Base-by-base conservation (phyloP, 208 protist species). In the Balamuthia mandrillaris region DNA sequence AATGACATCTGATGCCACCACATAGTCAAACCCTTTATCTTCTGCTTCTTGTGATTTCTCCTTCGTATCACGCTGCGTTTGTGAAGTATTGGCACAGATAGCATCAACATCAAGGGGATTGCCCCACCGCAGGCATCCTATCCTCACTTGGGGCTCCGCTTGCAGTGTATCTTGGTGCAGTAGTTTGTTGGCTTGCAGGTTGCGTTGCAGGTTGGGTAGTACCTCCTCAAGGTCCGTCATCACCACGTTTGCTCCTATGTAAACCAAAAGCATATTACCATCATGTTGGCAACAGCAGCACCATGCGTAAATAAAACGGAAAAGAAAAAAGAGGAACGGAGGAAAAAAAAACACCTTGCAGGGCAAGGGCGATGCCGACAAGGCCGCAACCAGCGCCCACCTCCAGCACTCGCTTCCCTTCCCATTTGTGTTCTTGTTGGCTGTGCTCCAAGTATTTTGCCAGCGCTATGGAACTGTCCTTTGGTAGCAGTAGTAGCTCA, bases 1-100 rank as follows among this genome's bases (percentile, higher is more conserved):
- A 21, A 81, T 81, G 6, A 81, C 72, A 39, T 81, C 72, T 3
- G 72, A 81, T 5, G 72, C 72, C 27, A 81, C 72, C 16, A 81
- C 61, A 29, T 51, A 24, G 49, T 81, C 72, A 24, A 81, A 81
- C 0, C 49, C 18, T 29, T 35, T 31, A 16, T 39, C 72, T n/a
- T 81, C 52, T 31, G 10, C 27, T 51, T 3, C 0, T 7, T 0
- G 4, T 61, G 3, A 81, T 35, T 5, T 61, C 72, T 61, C 61
- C 72, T 4, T 51, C 72, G 49, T 51, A 81, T 5, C 72, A 51
- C 52, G 61, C n/a, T 31, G 56, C 72, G 12, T 29, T 35, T n/a
- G n/a, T n/a, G n/a, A n/a, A n/a, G n/a, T n/a, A n/a, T n/a, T n/a
- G n/a, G n/a, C n/a, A n/a, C n/a, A n/a, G n/a, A n/a, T n/a, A n/a